phyloP scores from a whole-genome alignment of 768 basidiomycete genomes.

The Suillus placidus region DNA sequence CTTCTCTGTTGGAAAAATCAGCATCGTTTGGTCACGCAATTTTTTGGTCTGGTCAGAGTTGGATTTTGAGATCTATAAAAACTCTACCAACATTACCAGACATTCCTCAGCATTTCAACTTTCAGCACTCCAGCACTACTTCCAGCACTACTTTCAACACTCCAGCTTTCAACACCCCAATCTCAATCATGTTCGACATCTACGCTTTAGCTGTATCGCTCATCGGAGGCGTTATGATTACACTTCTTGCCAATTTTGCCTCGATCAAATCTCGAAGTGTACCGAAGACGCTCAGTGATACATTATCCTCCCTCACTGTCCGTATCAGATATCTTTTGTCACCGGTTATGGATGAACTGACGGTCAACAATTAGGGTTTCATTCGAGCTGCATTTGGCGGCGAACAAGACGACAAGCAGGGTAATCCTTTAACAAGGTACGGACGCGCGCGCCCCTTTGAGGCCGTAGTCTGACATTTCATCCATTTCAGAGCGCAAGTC shows the following conservation, averaged over 20 bases:
- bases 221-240: conserved; percentile 21
- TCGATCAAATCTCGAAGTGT: conserved; percentile 14
- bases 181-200: conserved; percentile 19
- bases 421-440: conserved; percentile 23
- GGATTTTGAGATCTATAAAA: conserved; percentile 4
- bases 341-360: neutral
- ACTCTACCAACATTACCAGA: neutral
- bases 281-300: conserved; percentile 12
- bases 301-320: conserved; percentile 12
- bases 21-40: neutral
- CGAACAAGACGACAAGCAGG: conserved; percentile 5
- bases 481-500: conserved; percentile 20
- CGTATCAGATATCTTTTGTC: conserved; percentile 4
- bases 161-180: neutral
- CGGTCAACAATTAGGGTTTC: conserved; percentile 9
- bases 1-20: neutral
- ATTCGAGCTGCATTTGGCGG: conserved; percentile 5
- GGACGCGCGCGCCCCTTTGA: no score
- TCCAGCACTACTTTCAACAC: neutral
- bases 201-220: conserved; percentile 16
- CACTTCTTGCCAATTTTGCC: conserved; percentile 16
- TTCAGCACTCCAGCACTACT: neutral
- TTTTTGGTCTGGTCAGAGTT: neutral
- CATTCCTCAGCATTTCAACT: neutral
- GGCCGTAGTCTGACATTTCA: neutral